Base-by-base conservation (phyloP, 2,329 filamentous ascomycete genomes). In the Cercospora sojina region DNA sequence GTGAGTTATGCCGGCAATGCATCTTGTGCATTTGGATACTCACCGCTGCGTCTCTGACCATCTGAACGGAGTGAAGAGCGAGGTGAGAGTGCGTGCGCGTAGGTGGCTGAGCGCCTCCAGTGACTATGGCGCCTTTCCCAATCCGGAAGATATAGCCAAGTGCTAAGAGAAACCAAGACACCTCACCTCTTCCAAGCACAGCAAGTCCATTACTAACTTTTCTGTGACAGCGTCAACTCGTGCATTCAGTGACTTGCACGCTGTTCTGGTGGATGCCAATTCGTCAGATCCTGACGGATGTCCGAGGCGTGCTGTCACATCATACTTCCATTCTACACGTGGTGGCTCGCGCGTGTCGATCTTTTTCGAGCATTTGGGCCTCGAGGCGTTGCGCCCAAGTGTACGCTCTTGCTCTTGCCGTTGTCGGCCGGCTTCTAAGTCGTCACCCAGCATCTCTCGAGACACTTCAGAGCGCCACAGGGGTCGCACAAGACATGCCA, bases 91-190 rank as follows among this genome's bases (percentile, higher is more conserved):
- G 41, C 51, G 67, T 60, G 27, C 59, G 55, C 62, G 62, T 79
- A 68, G 3, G 78, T 80, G 2, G 76, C 73, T 0, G 72, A 71
- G 78, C 77, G 79, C 66, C 79, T 79, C 67, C 13, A 51, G 18
- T 55, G 43, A 53, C 43, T 49, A 32, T 32, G 31, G 59, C 59
- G 47, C 59, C 59, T 62, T 62, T 16, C 68, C 72, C 1, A 69
- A 81, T 23, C 76, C 41, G 32, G 60, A 43, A 31, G 43, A 32
- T 53, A 53, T 18, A 23, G 64, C 64, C 60, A 64, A 64, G 64
- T 66, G 64, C 64, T 59, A 64, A 66, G 55, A 63, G 59, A 55
- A 47, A 59, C 59, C 64, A 66, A 66, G 64, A 63, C 41, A 23
- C 27, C 59, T 62, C 43, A 53, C 43, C 27, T 53, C 47, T 53